Conservation (phyloP, 75 land plant species). For the Selaginella tamariscina region DNA sequence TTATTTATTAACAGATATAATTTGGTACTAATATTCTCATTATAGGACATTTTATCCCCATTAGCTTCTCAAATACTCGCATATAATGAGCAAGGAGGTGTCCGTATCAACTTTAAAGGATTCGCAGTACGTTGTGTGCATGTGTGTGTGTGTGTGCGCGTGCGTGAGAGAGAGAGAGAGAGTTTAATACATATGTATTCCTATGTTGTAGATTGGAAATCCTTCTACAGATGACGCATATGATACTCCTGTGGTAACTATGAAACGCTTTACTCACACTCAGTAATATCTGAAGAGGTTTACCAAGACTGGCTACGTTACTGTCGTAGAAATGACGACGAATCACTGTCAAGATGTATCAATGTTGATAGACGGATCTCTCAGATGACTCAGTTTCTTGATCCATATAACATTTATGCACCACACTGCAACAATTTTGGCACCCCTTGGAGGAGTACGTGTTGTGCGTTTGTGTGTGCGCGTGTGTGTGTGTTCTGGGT, state of each 20-base stretch:
- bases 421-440: constrained; percentile 44
- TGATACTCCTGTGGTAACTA: constrained; percentile 40
- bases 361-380: constrained; percentile 9
- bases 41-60: neutral
- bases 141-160: no score
- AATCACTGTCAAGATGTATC: constrained; percentile 8
- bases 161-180: no score
- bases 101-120: neutral
- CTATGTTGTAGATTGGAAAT: constrained; percentile 49
- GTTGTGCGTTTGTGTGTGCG: no score
- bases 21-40: neutral
- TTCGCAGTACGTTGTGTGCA: neutral
- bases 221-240: constrained; percentile 48
- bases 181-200: constrained; percentile 3
- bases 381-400: neutral
- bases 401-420: constrained; percentile 48
- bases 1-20: no score
- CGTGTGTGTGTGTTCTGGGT: no score
- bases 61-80: neutral
- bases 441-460: no score
- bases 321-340: constrained; percentile 29
- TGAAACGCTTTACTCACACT: constrained; percentile 60
- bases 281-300: constrained; percentile 57
- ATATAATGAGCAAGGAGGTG: neutral
- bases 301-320: constrained; percentile 25